Conservation (phyloP, 495 filamentous ascomycete genomes). For the Penicillium riverlandense region DNA sequence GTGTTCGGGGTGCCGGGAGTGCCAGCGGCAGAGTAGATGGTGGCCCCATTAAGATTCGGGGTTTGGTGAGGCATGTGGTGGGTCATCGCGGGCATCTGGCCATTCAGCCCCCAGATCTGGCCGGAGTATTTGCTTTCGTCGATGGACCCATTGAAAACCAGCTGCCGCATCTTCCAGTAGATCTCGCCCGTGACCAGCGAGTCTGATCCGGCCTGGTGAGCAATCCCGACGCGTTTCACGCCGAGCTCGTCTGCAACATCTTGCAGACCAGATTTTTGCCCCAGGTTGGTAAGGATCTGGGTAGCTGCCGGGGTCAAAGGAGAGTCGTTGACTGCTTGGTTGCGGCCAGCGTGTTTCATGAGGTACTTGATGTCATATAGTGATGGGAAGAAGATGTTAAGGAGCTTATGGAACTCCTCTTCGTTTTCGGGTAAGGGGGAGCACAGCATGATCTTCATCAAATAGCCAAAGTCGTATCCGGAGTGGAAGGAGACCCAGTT, state of each 20-base stretch:
- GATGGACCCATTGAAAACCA: constrained; percentile 79
- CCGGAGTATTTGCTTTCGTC: constrained; percentile 65
- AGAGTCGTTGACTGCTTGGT: constrained; percentile 50
- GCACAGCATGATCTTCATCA: constrained; percentile 85
- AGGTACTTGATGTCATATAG: constrained; percentile 97
- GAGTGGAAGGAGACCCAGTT: constrained; percentile 97
- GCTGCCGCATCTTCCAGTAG: constrained; percentile 80
- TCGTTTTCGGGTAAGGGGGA: constrained; percentile 79
- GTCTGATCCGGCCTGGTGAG: constrained; percentile 89
- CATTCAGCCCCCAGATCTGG: constrained; percentile 85
- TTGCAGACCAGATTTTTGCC: constrained; percentile 81
- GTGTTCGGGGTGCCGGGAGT: constrained; percentile 68
- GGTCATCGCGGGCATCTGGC: constrained; percentile 42
- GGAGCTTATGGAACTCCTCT: constrained; percentile 72
- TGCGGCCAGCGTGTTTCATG: constrained; percentile 75
- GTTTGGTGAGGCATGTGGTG: constrained; percentile 41
- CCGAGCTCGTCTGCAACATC: constrained; percentile 90
- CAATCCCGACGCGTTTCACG: constrained; percentile 73
- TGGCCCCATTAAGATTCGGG: constrained; percentile 51
- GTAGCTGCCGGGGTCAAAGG: constrained; percentile 54
- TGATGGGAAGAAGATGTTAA: constrained; percentile 85
- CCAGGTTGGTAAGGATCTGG: constrained; percentile 69
- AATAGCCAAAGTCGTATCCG: constrained; percentile 97
- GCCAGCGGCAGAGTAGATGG: constrained; percentile 48
- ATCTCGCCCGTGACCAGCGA: constrained; percentile 87